Percentiles rank a stretch among this genome's conserved stretches.
Conservation (phyloP, 352 stramenopile genomes). For the Vaucheria bursata region DNA sequence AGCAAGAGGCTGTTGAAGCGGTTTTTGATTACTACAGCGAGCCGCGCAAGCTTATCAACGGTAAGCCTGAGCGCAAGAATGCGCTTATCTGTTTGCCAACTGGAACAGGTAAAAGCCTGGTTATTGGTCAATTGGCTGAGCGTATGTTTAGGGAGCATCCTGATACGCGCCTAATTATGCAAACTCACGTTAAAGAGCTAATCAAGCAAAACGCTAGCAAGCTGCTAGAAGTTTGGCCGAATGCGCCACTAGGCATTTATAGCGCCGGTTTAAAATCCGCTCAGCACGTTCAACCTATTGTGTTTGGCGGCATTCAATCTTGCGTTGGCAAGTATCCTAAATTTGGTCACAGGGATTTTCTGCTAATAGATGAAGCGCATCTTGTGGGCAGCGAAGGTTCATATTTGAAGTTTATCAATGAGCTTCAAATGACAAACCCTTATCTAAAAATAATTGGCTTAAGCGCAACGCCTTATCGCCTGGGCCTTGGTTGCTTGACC, state of each 20-base stretch:
- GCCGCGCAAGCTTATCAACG: no score
- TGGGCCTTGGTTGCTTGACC: not conserved
- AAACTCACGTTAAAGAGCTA: not conserved
- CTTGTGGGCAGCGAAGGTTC: not conserved
- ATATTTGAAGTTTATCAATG: not conserved
- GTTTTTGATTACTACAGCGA: no score
- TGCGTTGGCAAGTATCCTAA: not conserved
- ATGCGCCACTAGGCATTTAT: not conserved
- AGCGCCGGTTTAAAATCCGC: not conserved
- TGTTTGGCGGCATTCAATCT: not conserved
- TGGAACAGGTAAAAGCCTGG: not conserved
- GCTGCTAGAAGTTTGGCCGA: not conserved
- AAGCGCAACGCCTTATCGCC: not conserved
- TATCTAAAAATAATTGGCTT: not conserved
- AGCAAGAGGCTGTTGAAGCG: no score
- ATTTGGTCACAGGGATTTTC: not conserved
- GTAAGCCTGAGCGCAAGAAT: no score
- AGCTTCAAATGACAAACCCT: not conserved
- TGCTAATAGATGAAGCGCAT: not conserved
- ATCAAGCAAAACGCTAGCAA: not conserved
- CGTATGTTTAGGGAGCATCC: not conserved
- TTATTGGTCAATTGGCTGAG: not conserved
- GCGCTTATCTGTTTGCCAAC: no score
- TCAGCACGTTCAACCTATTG: not conserved
- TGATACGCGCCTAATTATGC: not conserved